A percentile compares a stretch with the other conserved stretches of the same genome.
Conservation (phyloP, 306 rosid species). For the Castanospermum australe region DNA sequence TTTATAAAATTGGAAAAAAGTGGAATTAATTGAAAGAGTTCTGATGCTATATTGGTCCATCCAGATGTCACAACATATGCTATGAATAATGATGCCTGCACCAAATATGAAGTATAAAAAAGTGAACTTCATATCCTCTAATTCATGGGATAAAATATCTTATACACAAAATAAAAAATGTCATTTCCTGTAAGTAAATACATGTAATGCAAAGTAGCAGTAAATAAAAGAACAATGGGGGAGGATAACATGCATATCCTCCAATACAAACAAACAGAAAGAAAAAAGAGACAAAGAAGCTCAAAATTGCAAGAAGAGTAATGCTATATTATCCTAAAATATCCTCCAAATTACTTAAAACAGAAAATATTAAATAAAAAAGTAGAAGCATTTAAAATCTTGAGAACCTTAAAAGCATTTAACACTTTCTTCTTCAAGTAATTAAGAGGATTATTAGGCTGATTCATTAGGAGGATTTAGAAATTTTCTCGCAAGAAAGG, state of each 20-base stretch:
- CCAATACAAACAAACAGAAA: neutral
- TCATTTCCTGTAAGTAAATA: neutral
- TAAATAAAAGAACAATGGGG: neutral
- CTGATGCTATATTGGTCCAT: constrained; percentile 71
- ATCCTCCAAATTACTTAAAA: no score
- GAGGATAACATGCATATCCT: no score
- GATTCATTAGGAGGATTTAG: no score
- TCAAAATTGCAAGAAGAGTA: neutral
- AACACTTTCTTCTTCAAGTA: no score
- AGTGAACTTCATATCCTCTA: constrained; percentile 12
- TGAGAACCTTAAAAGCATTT: no score
- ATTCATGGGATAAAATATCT: neutral
- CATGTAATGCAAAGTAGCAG: neutral
- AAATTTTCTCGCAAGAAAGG: no score
- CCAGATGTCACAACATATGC: constrained; percentile 58
- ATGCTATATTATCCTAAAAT: no score
- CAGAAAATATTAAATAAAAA: no score
- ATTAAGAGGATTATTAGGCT: no score
- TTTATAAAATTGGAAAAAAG: constrained; percentile 43
- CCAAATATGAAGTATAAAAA: constrained; percentile 19
- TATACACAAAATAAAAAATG: neutral
- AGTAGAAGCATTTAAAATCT: no score
- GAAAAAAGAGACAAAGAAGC: neutral
- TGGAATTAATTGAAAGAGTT: constrained; percentile 57
- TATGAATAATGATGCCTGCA: constrained; percentile 92